A percentile compares a stretch with the other conserved stretches of the same genome.
These are phyloP conservation scores for Adansonia rubrostipa DNA, from an alignment of 441 rosid species.

Conservation along the genomic window DNA sequence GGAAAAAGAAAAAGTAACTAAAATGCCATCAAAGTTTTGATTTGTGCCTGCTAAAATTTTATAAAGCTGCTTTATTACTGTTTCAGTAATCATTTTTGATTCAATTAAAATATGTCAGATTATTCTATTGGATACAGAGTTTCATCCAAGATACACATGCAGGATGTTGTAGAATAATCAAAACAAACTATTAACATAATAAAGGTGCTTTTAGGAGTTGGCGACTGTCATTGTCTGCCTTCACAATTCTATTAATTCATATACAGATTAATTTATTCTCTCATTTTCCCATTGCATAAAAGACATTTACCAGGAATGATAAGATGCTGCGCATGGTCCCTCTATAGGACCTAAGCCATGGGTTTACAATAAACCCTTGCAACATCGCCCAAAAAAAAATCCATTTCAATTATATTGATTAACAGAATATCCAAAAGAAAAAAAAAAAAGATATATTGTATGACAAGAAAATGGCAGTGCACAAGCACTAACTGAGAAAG, in stretches of 20 bases:
- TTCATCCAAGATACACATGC: constrained; percentile 1
- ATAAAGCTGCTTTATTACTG: not conserved
- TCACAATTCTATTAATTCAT: not conserved
- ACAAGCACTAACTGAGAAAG: not conserved
- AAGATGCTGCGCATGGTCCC: not conserved
- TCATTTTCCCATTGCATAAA: not conserved
- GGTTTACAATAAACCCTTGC: not conserved
- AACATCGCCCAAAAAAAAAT: not conserved
- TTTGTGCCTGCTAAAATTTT: not conserved
- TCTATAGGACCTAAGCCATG: not conserved
- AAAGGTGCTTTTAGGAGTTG: constrained; percentile 1
- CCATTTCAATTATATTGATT: not conserved
- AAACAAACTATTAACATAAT: not conserved
- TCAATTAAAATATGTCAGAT: not conserved
- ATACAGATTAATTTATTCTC: not conserved
- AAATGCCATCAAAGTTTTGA: not conserved
- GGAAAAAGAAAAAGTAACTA: not conserved
- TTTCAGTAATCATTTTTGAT: not conserved
- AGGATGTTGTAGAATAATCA: not conserved
- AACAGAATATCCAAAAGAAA: not conserved
- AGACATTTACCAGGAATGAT: not conserved
- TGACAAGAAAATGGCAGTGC: not conserved
- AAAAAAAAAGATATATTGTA: not conserved
- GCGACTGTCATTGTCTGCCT: not conserved
- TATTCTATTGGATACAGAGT: not conserved